Evolutionary conservation across 306 rosid species (phyloP).

Genomic region (Citrullus mucosospermus): DNA sequence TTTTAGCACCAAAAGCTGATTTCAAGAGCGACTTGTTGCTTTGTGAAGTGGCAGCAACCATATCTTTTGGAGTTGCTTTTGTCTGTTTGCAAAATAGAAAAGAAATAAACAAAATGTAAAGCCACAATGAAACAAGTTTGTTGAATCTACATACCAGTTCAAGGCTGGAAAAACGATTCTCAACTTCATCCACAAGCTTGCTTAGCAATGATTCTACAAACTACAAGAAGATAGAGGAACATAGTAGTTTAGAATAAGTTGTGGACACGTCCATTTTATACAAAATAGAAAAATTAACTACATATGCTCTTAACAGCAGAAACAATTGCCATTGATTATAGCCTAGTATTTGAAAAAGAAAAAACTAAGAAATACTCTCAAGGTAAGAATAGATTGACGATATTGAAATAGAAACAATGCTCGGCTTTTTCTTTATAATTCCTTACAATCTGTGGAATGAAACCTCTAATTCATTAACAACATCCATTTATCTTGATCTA

Average conservation of each 20-base stretch:
- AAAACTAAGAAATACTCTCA: background rate
- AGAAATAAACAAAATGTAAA: constrained; percentile 2
- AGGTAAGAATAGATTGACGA: background rate
- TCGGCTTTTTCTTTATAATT: background rate
- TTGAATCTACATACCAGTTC: constrained; percentile 33
- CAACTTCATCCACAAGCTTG: constrained; percentile 83
- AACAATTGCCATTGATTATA: background rate
- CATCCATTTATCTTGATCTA: background rate
- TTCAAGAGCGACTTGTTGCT: constrained; percentile 34
- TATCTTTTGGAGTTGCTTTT: constrained; percentile 27
- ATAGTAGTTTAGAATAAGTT: constrained; percentile 12
- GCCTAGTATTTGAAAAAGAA: background rate
- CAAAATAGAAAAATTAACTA: background rate
- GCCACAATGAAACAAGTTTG: background rate
- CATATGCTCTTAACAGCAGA: background rate
- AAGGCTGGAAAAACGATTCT: constrained; percentile 54
- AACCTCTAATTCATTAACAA: background rate
- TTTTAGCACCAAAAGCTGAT: constrained; percentile 32
- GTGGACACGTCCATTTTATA: background rate
- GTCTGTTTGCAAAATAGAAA: constrained; percentile 19
- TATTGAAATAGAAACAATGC: background rate
- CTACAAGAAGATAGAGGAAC: constrained; percentile 39
- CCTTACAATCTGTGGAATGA: background rate
- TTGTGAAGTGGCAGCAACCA: constrained; percentile 14
- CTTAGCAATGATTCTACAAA: constrained; percentile 72